These are phyloP conservation scores for Magnusiomyces paraingens DNA, from an alignment of 1,139 yeast species.

Conservation along the genomic window DNA sequence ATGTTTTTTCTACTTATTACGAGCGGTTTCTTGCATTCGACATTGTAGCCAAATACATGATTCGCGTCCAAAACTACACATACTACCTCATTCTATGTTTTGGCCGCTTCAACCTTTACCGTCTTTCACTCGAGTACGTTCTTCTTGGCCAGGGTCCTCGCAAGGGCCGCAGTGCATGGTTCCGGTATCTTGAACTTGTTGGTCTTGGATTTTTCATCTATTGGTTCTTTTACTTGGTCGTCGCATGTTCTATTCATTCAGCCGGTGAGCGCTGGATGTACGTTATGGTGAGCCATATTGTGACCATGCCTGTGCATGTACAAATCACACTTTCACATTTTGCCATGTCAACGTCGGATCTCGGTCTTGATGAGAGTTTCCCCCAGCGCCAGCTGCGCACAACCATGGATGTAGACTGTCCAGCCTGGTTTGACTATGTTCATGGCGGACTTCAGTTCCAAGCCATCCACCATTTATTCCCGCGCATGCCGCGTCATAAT, in stretches of 20 bases:
- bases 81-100: conserved; percentile 76
- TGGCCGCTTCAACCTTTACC: conserved; percentile 79
- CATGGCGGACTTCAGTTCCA: conserved; percentile 94
- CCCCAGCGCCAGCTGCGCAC: conserved; percentile 78
- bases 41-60: conserved; percentile 48
- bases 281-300: conserved; percentile 66
- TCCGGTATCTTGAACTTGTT: conserved; percentile 65
- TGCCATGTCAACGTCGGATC: conserved; percentile 87
- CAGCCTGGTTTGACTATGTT: conserved; percentile 82
- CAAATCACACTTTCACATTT: conserved; percentile 87
- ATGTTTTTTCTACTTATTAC: conserved; percentile 74
- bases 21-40: conserved; percentile 63
- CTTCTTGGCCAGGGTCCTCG: conserved; percentile 70
- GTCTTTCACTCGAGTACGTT: conserved; percentile 74
- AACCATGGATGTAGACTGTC: conserved; percentile 94
- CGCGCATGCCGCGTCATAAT: conserved; percentile 83
- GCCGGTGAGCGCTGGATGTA: conserved; percentile 48
- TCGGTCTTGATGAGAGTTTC: conserved; percentile 79
- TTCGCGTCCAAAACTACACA: conserved; percentile 60
- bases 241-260: conserved; percentile 47
- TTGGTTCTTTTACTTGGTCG: conserved; percentile 71
- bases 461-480: conserved; percentile 84
- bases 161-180: conserved; percentile 79
- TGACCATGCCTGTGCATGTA: conserved; percentile 87
- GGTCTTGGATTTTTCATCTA: conserved; percentile 65